A percentile compares a stretch with the other conserved stretches of the same genome.
phyloP scores from a whole-genome alignment of 345 rosid species.

The Gossypium stocksii region DNA sequence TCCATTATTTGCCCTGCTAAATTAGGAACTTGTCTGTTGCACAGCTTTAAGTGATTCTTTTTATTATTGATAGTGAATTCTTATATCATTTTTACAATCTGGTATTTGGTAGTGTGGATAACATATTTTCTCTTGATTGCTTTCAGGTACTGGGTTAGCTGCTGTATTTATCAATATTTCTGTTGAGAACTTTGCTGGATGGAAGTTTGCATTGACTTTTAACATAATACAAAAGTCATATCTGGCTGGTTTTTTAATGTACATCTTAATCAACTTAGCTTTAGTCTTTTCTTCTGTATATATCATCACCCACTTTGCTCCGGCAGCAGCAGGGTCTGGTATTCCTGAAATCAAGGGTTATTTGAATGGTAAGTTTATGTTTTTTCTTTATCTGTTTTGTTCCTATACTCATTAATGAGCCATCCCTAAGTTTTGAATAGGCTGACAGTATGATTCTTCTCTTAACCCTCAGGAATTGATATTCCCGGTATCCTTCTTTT shows the following conservation, averaged over 20 bases:
- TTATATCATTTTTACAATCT: background rate
- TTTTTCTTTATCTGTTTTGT: background rate
- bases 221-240: slow-evolving; percentile 82
- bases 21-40: background rate
- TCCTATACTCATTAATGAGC: slow-evolving; percentile 1
- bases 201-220: slow-evolving; percentile 80
- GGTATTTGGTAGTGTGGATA: background rate
- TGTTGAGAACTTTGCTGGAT: slow-evolving; percentile 96
- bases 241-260: slow-evolving; percentile 73
- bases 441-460: slow-evolving; percentile 2
- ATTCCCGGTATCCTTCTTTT: slow-evolving; percentile 82
- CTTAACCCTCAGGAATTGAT: slow-evolving; percentile 63
- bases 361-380: slow-evolving; percentile 62
- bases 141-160: slow-evolving; percentile 86
- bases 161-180: slow-evolving; percentile 90
- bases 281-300: slow-evolving; percentile 88
- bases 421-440: background rate
- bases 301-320: slow-evolving; percentile 81
- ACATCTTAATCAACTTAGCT: slow-evolving; percentile 68
- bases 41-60: background rate
- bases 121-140: slow-evolving; percentile 1
- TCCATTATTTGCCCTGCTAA: background rate
- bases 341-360: slow-evolving; percentile 97
- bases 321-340: slow-evolving; percentile 99
- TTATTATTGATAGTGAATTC: background rate